Percentiles rank a stretch among this genome's conserved stretches.
Conservation (phyloP, 805 yeast genomes). For the Ogataea chonburiensis region DNA sequence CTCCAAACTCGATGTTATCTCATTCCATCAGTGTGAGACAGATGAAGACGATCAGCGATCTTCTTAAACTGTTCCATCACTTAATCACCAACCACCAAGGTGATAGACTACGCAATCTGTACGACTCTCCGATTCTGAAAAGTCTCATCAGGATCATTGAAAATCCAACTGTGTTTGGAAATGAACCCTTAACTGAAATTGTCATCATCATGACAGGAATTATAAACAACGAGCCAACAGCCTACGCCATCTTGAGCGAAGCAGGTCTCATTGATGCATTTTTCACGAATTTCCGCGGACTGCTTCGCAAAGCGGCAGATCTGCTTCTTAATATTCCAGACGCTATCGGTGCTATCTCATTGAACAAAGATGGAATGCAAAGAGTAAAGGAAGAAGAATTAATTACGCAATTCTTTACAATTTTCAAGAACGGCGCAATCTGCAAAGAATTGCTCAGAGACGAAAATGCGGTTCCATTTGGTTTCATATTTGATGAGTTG, state of each 20-base stretch:
- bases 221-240: slow-evolving; percentile 89
- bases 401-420: slow-evolving; percentile 44
- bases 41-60: slow-evolving; percentile 53
- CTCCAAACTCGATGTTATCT: slow-evolving; percentile 49
- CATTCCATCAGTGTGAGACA: slow-evolving; percentile 59
- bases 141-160: slow-evolving; percentile 58
- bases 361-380: slow-evolving; percentile 69
- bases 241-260: slow-evolving; percentile 76
- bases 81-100: slow-evolving; percentile 74
- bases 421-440: slow-evolving; percentile 47
- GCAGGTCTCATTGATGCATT: slow-evolving; percentile 69
- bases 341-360: slow-evolving; percentile 76
- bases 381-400: slow-evolving; percentile 45
- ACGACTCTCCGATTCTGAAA: slow-evolving; percentile 75
- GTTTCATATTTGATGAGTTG: slow-evolving; percentile 72
- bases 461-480: slow-evolving; percentile 56
- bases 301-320: slow-evolving; percentile 57
- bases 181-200: slow-evolving; percentile 56
- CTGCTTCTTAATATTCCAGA: slow-evolving; percentile 65
- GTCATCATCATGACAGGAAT: slow-evolving; percentile 66
- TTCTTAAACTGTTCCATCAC: slow-evolving; percentile 62
- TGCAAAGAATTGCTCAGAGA: slow-evolving; percentile 55
- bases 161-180: slow-evolving; percentile 64
- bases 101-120: slow-evolving; percentile 78
- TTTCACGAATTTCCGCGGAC: slow-evolving; percentile 52